Base-by-base conservation (phyloP, 108 stramenopile species). In the Pseudonitzschia pungens region DNA sequence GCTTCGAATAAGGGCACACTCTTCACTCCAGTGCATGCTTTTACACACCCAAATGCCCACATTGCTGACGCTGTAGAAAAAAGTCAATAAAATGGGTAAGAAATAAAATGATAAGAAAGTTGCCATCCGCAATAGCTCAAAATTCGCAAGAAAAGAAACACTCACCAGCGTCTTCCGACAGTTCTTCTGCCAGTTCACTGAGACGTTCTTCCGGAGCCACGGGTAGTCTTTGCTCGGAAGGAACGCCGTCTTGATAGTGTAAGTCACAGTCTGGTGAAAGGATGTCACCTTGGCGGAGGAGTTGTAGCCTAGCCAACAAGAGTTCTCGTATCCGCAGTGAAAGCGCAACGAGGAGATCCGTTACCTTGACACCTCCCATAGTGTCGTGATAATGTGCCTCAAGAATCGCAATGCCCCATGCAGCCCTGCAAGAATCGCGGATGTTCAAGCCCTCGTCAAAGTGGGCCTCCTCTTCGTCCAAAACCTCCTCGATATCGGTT, bases 11-110 rank as follows among this genome's bases (percentile, higher is more conserved):
- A 68, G 5, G 73, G 67, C 21, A 33, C 77, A 41, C 75, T 83
- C 32, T 53, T 48, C 31, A 83, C 22, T 22, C 87, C 87, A 1
- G 84, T 83, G 41, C 63, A 72, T 2, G 77, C 83, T 43, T 64
- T 68, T 41, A 87, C 87, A 52, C 77, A 78, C 1, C 79, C 83
- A 68, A 87, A 87, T 0, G 84, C 63, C 84, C 84, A 84, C 68
- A 83, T 72, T 9, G 80, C 82, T 11, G 77, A 64, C 0, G 84
- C 87, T 48, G 45, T 18, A 48, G 18, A 48, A 14, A 48, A 2
- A 48, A 10, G 45, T 48, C 18, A 14, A 43, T 9, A 43, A 18
- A 18, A 10, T 12, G 18, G 1, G 10, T 48, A 12, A 48, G 45
- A 48, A 18, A 48, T 1, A n/a, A 48, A 48, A 48, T 48, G 1